A percentile compares a stretch with the other conserved stretches of the same genome.
Evolutionary conservation across 805 yeast species (phyloP).

Genomic region (Myxozyma monticola): DNA sequence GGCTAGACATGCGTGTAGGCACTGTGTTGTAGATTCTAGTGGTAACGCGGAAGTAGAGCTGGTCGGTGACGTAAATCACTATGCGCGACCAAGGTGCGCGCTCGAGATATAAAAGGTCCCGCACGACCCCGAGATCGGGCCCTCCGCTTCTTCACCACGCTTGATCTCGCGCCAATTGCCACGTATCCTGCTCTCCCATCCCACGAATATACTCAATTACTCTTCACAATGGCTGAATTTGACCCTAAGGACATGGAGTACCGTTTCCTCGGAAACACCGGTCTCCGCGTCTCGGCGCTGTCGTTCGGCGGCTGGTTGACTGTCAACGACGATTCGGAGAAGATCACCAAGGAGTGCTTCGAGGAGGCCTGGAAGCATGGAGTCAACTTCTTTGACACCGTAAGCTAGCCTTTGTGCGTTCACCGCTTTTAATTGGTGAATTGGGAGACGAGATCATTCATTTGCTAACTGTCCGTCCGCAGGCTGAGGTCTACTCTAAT

Average conservation of each 20-base stretch:
- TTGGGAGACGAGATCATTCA: neutral
- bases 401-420: slow-evolving; percentile 14
- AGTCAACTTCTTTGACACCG: slow-evolving; percentile 40
- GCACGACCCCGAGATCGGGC: too few relatives aligned
- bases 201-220: neutral
- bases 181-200: neutral
- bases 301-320: slow-evolving; percentile 41
- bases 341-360: slow-evolving; percentile 34
- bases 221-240: slow-evolving; percentile 21
- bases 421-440: neutral
- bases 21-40: too few relatives aligned
- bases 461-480: neutral
- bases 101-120: too few relatives aligned
- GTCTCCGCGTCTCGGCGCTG: slow-evolving; percentile 38
- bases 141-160: neutral
- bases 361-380: slow-evolving; percentile 38
- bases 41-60: too few relatives aligned
- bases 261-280: slow-evolving; percentile 39
- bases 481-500: slow-evolving; percentile 35
- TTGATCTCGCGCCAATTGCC: neutral
- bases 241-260: slow-evolving; percentile 34
- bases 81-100: too few relatives aligned
- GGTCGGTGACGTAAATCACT: too few relatives aligned
- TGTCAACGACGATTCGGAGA: slow-evolving; percentile 34
- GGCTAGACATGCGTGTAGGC: too few relatives aligned